These are phyloP conservation scores for Scutellaria baicalensis DNA, from an alignment of 257 asterid species.

Conservation along the genomic window DNA sequence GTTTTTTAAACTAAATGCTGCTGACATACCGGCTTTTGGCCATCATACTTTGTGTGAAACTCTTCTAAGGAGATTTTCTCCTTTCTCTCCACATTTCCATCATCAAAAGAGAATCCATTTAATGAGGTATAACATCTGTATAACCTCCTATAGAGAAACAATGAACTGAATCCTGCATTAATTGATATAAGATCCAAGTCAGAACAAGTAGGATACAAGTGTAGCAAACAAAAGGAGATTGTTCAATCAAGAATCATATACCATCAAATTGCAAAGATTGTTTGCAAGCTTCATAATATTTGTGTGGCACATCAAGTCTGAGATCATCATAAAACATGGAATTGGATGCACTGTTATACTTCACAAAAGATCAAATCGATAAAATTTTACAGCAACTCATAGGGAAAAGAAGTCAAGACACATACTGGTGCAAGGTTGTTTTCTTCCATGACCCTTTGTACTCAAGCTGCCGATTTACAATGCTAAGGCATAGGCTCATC, in stretches of 20 bases:
- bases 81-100: constrained; percentile 78
- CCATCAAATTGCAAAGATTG: constrained; percentile 64
- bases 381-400: background rate
- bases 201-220: constrained; percentile 13
- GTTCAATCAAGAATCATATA: constrained; percentile 21
- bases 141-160: constrained; percentile 76
- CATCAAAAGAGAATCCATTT: constrained; percentile 70
- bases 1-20: background rate
- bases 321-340: constrained; percentile 9
- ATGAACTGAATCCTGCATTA: constrained; percentile 73
- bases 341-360: constrained; percentile 16
- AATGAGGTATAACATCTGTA: constrained; percentile 88
- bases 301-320: constrained; percentile 54
- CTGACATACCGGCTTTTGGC: constrained; percentile 67
- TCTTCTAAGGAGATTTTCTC: constrained; percentile 54
- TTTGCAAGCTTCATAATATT: constrained; percentile 28
- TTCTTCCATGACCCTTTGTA: constrained; percentile 97
- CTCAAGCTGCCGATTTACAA: constrained; percentile 64
- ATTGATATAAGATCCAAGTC: constrained; percentile 20
- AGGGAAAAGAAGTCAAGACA: background rate
- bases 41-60: constrained; percentile 57
- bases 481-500: constrained; percentile 72
- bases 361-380: constrained; percentile 1
- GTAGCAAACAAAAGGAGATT: background rate
- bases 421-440: constrained; percentile 91